Conservation (phyloP, 2,329 filamentous ascomycete genomes). For the Aotearoamyces nothofagi region DNA sequence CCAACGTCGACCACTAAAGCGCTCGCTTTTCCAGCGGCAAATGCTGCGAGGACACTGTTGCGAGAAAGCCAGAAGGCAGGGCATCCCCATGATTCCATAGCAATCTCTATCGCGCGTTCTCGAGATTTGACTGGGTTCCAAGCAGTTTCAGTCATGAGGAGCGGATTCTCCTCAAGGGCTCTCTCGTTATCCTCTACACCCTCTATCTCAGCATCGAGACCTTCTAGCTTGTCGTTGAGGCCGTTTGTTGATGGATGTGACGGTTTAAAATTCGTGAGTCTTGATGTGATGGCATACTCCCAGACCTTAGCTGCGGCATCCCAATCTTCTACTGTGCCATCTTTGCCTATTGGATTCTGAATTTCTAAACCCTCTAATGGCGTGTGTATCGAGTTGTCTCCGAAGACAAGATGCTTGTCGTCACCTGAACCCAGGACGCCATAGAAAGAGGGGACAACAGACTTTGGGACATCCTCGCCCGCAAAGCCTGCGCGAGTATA, state of each 20-base stretch:
- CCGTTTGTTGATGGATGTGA: conserved; percentile 61
- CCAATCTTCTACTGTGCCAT: conserved; percentile 93
- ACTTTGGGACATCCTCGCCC: conserved; percentile 93
- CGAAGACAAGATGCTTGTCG: conserved; percentile 52
- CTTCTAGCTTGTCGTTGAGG: conserved; percentile 52
- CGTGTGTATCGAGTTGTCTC: conserved; percentile 77
- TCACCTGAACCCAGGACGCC: conserved; percentile 39
- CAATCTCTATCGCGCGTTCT: conserved; percentile 89
- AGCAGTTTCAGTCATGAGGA: conserved; percentile 85
- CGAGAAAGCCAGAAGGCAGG: conserved; percentile 90
- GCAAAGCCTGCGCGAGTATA: conserved; percentile 89
- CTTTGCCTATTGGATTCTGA: conserved; percentile 79
- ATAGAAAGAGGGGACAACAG: conserved; percentile 82
- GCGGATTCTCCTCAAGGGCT: conserved; percentile 72
- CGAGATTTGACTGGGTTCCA: conserved; percentile 83
- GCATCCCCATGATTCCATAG: conserved; percentile 92
- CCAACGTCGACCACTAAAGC: conserved; percentile 88
- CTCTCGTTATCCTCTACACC: conserved; percentile 50
- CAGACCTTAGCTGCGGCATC: conserved; percentile 78
- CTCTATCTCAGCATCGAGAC: conserved; percentile 45
- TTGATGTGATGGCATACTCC: conserved; percentile 83
- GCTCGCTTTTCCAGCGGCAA: conserved; percentile 84
- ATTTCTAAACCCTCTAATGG: conserved; percentile 66
- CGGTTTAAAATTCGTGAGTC: conserved; percentile 64
- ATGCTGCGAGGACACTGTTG: conserved; percentile 79